Conservation (phyloP, 2,329 filamentous ascomycete species). For the Botrytis porri region DNA sequence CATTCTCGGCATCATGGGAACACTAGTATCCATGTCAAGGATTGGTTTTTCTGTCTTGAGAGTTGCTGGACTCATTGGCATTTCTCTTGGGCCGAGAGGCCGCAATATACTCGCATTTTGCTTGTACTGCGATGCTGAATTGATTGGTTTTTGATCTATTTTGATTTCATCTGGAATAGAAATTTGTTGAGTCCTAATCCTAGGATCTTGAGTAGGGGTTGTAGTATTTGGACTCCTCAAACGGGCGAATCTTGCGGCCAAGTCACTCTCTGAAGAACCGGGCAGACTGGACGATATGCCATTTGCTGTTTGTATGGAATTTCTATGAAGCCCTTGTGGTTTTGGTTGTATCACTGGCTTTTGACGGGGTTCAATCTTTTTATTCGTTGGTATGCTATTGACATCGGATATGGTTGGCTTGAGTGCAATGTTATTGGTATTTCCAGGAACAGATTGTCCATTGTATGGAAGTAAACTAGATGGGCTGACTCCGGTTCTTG, state of each 20-base stretch:
- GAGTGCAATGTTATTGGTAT: conserved; percentile 24
- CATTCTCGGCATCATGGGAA: conserved; percentile 36
- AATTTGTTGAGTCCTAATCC: conserved; percentile 51
- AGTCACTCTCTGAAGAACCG: conserved; percentile 43
- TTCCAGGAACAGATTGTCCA: neutral
- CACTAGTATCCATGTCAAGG: conserved; percentile 29
- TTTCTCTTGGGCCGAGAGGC: conserved; percentile 33
- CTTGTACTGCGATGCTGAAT: conserved; percentile 6
- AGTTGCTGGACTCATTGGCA: conserved; percentile 33
- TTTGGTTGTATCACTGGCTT: conserved; percentile 58
- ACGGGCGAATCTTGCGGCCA: conserved; percentile 56
- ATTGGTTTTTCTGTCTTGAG: conserved; percentile 26
- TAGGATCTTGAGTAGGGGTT: conserved; percentile 49
- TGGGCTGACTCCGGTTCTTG: conserved; percentile 52
- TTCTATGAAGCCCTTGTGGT: conserved; percentile 63
- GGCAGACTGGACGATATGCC: conserved; percentile 31
- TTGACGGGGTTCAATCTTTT: neutral
- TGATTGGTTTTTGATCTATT: conserved; percentile 12
- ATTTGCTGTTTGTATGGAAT: conserved; percentile 47
- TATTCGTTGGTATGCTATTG: neutral
- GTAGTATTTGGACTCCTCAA: conserved; percentile 43
- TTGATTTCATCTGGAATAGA: conserved; percentile 38
- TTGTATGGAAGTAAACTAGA: neutral
- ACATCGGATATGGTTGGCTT: neutral
- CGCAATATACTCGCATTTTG: conserved; percentile 21